Evolutionary conservation across 805 yeast genomes (phyloP), one percentile per base, ranked within the genome.

Genomic region (Candida krabiensis): DNA sequence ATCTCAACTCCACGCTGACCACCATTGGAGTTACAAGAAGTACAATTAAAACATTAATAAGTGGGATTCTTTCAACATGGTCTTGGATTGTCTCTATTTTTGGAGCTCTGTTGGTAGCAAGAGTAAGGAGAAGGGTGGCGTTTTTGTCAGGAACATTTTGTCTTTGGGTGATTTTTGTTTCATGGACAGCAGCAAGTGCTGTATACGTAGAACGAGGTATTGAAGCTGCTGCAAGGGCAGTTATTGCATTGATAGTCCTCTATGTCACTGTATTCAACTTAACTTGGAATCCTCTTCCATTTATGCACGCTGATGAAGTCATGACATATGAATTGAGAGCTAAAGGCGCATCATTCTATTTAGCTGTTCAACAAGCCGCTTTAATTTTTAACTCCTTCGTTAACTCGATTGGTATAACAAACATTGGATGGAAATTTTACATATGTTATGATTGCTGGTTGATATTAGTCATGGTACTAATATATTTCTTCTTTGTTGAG

Each of bases 401-500:
- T 23, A 37, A 38, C 24, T 56, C 69, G 15, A 51, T 63, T 43
- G 68, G 67, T 17, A 61, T 64, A 65, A 60, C 60, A 45, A 55
- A 61, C 19, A 52, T 64, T 41, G 57, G 52, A 24, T 61, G 67
- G 66, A 53, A 53, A 38, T 61, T 56, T 47, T 61, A 61, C 46
- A 37, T 46, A 30, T 18, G 40, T 19, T 23, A 34, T 37, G 37
- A 37, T 24, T 30, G 39, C 13, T 33, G 31, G 24, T 55, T 45
- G 38, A 52, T 61, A 38, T 52, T 62, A 4, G 62, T 58, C 38
- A 12, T 33, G 5, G 27, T 28, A 9, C 13, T 80, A 39, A 77
- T 77, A 45, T 79, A 64, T 70, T 71, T 80, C 63, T 75, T 71
- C 61, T 83, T 79, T 59, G 89, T 89, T 25, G 90, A 83, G 65